Conservation (phyloP, 2,329 filamentous ascomycete genomes). For the Plectosphaerella cucumerina region DNA sequence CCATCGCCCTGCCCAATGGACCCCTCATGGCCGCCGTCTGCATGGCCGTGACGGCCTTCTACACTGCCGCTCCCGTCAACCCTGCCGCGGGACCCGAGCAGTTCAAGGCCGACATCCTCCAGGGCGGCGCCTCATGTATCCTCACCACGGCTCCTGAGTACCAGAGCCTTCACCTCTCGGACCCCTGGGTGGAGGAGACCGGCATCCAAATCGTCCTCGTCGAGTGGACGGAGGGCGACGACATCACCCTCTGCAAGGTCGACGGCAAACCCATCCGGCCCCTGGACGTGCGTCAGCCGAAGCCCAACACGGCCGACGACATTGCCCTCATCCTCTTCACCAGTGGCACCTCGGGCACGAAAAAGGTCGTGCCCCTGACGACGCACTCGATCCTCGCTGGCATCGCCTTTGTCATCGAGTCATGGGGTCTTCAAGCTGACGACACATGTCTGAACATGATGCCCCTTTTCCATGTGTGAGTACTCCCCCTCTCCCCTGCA, state of each 20-base stretch:
- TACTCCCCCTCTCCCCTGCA: conserved; percentile 20
- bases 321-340: conserved; percentile 51
- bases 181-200: conserved; percentile 20
- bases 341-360: conserved; percentile 54
- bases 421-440: conserved; percentile 41
- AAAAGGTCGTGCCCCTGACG: conserved; percentile 52
- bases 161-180: conserved; percentile 30
- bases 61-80: conserved; percentile 48
- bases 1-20: conserved; percentile 49
- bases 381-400: conserved; percentile 46
- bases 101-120: conserved; percentile 44
- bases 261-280: conserved; percentile 9
- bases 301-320: conserved; percentile 39
- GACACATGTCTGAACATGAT: conserved; percentile 57
- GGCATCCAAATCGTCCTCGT: conserved; percentile 35
- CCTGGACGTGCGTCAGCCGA: conserved; percentile 2
- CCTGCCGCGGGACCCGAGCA: conserved; percentile 43
- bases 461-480: conserved; percentile 53
- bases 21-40: conserved; percentile 46
- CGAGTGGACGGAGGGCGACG: conserved; percentile 29
- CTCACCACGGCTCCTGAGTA: conserved; percentile 37
- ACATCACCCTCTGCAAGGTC: conserved; percentile 24
- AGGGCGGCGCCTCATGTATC: conserved; percentile 40
- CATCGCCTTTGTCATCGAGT: conserved; percentile 47
- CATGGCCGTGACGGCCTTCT: conserved; percentile 44